Evolutionary conservation across 2,329 filamentous ascomycete genomes (phyloP), one percentile per base, ranked within the genome.

Genomic region (Claviceps humidiphila): DNA sequence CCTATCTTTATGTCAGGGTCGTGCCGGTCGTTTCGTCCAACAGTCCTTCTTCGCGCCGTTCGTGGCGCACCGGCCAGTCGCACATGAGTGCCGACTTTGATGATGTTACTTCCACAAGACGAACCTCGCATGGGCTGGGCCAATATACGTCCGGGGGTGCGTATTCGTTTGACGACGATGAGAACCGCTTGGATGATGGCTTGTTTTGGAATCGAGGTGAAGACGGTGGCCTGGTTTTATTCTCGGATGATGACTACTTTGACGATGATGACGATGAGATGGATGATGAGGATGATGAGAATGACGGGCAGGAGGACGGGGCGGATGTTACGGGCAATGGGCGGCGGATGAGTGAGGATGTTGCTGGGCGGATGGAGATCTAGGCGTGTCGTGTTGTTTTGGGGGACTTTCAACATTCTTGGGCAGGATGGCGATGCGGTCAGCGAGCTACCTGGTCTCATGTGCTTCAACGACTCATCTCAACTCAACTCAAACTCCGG

Each of bases 1-100:
- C 89, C 55, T 98, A 98, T 66, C 73, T 98, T 46, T 94, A 96
- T 63, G 80, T 96, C 46, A 85, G 91, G 55, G 90, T 88, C n/a
- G 81, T 96, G 46, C 91, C 81, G 54, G 84, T 85, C 59, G 82
- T 86, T 62, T 86, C 74, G 57, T 75, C 75, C 3, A 81, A 75
- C 65, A 83, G 76, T 55, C 85, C 76, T 46, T 68, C 68, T 24
- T 30, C 26, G 8, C 61, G 74, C 48, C 63, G 67, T 20, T 68
- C 70, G 16, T 60, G 58, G 37, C 63, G 61, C 49, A 53, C 63
- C 24, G 61, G 57, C 43, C 60, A 58, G n/a, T 61, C 58, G 42
- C 62, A 58, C 50, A 55, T 53, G 24, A 62, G 58, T 20, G 54
- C 69, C 41, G 67, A 68, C 54, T 68, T 69, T 14, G 61, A 61